Evolutionary conservation across 2,329 filamentous ascomycete species (phyloP).

Genomic region (Thielaviopsis ethacetica): DNA sequence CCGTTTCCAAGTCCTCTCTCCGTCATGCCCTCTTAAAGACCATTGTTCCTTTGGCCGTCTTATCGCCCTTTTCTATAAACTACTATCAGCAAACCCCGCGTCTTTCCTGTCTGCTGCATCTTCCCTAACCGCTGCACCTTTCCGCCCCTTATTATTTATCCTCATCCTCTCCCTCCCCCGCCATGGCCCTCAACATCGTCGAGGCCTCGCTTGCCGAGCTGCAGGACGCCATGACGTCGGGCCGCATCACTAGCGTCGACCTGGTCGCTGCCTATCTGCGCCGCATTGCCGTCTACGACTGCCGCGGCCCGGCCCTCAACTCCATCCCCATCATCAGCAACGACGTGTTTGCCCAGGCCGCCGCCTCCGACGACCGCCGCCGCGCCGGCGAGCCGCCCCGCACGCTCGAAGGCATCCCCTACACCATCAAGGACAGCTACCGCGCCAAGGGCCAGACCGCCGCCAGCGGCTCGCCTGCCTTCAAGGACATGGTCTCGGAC

Average conservation of each 20-base stretch:
- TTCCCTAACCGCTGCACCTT: too few relatives aligned
- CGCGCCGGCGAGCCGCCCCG: constrained; percentile 10
- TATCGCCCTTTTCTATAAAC: too few relatives aligned
- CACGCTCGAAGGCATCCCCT: constrained; percentile 38
- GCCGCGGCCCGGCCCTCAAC: constrained; percentile 15
- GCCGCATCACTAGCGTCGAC: constrained; percentile 16
- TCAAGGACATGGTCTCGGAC: constrained; percentile 30
- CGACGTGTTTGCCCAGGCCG: constrained; percentile 16
- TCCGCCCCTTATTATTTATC: too few relatives aligned
- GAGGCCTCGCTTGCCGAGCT: constrained; percentile 17
- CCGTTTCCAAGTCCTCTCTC: too few relatives aligned
- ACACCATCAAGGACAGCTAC: constrained; percentile 41
- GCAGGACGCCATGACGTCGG: constrained; percentile 13
- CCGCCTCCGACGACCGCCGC: constrained; percentile 17
- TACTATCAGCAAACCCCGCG: too few relatives aligned
- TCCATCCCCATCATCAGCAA: constrained; percentile 17
- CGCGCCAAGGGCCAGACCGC: constrained; percentile 36
- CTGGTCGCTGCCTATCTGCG: constrained; percentile 17
- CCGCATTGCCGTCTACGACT: constrained; percentile 17
- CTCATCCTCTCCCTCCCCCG: too few relatives aligned
- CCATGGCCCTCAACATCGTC: constrained; percentile 13
- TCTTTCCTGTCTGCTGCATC: too few relatives aligned
- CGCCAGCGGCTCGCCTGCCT: constrained; percentile 37
- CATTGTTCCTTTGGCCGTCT: too few relatives aligned
- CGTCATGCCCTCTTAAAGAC: too few relatives aligned